Evolutionary conservation across 257 asterid species (phyloP).

Genomic region (Solanum rostratum): DNA sequence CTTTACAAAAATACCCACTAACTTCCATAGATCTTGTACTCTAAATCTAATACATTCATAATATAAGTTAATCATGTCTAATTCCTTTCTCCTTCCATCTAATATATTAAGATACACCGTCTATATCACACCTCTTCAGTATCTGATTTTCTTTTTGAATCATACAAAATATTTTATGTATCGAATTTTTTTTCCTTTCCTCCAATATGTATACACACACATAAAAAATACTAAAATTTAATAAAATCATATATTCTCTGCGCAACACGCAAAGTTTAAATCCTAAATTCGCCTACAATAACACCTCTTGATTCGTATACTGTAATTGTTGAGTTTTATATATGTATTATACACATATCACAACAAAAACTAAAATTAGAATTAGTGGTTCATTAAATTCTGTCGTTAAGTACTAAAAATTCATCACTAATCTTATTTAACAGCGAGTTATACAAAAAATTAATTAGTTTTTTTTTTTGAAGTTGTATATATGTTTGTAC

Average conservation of each 20-base stretch:
- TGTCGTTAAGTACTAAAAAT: too few species aligned
- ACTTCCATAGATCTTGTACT: conserved; percentile 5
- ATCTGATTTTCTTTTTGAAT: neutral
- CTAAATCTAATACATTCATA: neutral
- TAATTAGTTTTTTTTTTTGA: neutral
- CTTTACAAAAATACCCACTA: conserved; percentile 14
- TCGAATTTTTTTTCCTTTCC: neutral
- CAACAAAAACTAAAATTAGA: too few species aligned
- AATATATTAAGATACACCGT: too few species aligned
- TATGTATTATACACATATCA: too few species aligned
- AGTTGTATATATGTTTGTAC: neutral
- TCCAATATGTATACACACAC: neutral
- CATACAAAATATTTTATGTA: neutral
- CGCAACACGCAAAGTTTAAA: neutral
- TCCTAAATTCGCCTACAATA: neutral
- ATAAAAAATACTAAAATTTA: too few species aligned
- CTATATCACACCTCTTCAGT: neutral
- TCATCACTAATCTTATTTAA: neutral
- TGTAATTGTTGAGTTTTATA: too few species aligned
- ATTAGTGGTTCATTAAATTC: too few species aligned
- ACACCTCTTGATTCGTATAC: too few species aligned
- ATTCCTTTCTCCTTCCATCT: neutral
- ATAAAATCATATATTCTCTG: neutral
- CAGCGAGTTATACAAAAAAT: neutral
- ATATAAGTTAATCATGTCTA: neutral